These are phyloP conservation scores for Pseudodiploospora longispora DNA, from an alignment of 2,329 filamentous ascomycete species.

Conservation along the genomic window DNA sequence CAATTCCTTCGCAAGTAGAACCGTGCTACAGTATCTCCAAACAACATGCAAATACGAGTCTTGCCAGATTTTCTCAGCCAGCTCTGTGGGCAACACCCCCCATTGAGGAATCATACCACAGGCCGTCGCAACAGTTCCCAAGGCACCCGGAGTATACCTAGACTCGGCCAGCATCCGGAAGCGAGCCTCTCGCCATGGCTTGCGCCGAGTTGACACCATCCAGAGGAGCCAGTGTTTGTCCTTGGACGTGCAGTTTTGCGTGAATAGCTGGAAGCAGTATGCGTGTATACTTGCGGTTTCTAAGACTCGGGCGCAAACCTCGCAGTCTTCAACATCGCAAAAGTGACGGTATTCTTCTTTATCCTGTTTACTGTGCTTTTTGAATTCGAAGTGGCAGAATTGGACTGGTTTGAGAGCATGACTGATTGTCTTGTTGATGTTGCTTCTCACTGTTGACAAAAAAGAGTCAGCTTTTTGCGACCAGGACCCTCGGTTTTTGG, in stretches of 20 bases:
- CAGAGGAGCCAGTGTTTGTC: background rate
- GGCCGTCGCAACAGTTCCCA: background rate
- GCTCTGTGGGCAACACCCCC: background rate
- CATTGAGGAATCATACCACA: background rate
- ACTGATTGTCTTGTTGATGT: no score
- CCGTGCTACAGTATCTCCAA: slow-evolving; percentile 1
- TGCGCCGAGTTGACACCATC: background rate
- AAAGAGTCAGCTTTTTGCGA: no score
- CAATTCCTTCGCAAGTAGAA: slow-evolving; percentile 1
- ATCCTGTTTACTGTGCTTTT: no score
- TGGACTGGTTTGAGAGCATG: no score
- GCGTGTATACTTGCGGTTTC: slow-evolving; percentile 1
- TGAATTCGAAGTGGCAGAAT: no score
- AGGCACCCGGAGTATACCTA: background rate
- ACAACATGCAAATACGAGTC: background rate
- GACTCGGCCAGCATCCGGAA: background rate
- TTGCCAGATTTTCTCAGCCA: background rate
- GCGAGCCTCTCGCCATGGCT: background rate
- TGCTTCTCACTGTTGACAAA: no score
- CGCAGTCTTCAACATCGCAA: no score
- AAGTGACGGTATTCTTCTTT: no score
- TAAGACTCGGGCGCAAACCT: no score
- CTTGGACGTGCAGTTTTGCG: background rate
- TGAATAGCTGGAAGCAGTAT: slow-evolving; percentile 2
- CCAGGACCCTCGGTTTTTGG: no score